Conservation (phyloP, 345 rosid species). For the Orychophragmus violaceus region DNA sequence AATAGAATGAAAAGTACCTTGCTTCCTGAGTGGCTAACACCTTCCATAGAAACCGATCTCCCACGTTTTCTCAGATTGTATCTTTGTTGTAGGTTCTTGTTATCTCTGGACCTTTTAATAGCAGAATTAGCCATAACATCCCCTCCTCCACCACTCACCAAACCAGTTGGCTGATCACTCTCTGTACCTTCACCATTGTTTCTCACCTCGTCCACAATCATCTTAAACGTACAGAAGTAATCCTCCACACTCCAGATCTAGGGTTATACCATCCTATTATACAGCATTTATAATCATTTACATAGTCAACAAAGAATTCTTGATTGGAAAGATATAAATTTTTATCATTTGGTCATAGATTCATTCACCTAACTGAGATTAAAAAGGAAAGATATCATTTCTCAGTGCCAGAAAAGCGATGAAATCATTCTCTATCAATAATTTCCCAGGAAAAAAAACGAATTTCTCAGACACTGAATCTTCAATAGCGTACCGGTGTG, state of each 20-base stretch:
- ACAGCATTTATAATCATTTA: constrained; percentile 6
- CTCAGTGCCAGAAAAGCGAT: neutral
- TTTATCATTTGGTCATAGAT: no score
- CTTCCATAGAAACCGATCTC: constrained; percentile 33
- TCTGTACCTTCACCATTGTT: constrained; percentile 35
- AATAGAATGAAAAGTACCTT: constrained; percentile 37
- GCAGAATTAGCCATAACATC: constrained; percentile 33
- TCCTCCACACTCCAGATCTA: constrained; percentile 22
- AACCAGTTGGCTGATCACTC: constrained; percentile 17
- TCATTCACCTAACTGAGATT: no score
- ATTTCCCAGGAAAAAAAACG: neutral
- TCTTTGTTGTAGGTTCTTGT: constrained; percentile 42
- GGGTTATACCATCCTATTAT: constrained; percentile 33
- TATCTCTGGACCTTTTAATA: constrained; percentile 35
- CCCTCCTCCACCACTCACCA: constrained; percentile 27
- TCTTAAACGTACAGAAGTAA: constrained; percentile 22
- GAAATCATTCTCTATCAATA: constrained; percentile 2
- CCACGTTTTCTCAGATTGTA: constrained; percentile 67
- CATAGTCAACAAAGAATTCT: no score
- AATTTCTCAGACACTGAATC: neutral
- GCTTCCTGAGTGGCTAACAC: constrained; percentile 32
- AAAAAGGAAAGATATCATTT: neutral
- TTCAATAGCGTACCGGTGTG: constrained; percentile 22
- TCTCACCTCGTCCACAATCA: constrained; percentile 45
- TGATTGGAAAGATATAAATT: no score